Conservation (phyloP, 2,329 filamentous ascomycete genomes). For the Trichoderma endophyticum region DNA sequence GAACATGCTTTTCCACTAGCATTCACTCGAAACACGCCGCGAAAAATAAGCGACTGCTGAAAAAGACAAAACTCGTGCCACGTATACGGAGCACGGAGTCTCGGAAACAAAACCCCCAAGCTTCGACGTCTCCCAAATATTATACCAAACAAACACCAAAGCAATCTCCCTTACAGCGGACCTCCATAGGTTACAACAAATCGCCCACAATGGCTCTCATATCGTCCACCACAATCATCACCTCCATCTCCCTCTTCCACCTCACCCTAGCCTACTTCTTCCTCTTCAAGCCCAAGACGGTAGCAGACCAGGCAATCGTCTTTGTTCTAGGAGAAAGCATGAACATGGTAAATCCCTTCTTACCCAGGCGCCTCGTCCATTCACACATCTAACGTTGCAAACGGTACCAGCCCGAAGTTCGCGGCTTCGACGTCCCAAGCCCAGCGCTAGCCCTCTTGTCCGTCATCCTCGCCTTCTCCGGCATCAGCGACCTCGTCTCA, state of each 20-base stretch:
- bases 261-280: slow-evolving; percentile 81
- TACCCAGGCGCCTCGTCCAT: background rate
- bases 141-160: background rate
- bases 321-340: slow-evolving; percentile 80
- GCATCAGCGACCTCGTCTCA: slow-evolving; percentile 61
- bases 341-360: slow-evolving; percentile 60
- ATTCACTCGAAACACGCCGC: background rate
- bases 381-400: background rate
- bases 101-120: background rate
- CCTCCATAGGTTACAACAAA: slow-evolving; percentile 14
- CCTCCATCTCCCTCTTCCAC: slow-evolving; percentile 79
- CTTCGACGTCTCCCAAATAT: background rate
- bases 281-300: slow-evolving; percentile 65
- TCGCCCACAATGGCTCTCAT: slow-evolving; percentile 68
- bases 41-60: background rate
- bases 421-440: slow-evolving; percentile 64
- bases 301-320: slow-evolving; percentile 78
- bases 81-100: slow-evolving; percentile 3
- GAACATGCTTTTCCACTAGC: background rate
- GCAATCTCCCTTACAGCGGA: background rate
- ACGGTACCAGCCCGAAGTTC: slow-evolving; percentile 56
- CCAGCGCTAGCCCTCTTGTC: slow-evolving; percentile 73
- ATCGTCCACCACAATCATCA: slow-evolving; percentile 76
- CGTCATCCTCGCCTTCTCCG: slow-evolving; percentile 60
- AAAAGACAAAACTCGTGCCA: slow-evolving; percentile 6